Evolutionary conservation across 176 grass and related monocot species (phyloP).

Genomic region (Eleusine coracana): DNA sequence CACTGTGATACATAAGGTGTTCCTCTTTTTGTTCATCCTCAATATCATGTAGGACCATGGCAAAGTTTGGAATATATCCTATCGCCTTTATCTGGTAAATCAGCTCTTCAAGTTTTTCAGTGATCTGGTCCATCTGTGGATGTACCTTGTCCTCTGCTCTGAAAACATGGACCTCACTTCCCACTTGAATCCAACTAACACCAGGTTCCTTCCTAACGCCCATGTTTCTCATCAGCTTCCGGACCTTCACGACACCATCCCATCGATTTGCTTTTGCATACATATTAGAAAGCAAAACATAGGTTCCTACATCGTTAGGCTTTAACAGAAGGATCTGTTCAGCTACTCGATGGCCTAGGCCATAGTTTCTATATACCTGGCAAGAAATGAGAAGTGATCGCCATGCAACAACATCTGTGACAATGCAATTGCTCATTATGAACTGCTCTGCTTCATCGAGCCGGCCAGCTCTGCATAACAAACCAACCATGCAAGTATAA

Average conservation of each 20-base stretch:
- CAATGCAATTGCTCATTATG: conserved; percentile 57
- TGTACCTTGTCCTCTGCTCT: conserved; percentile 69
- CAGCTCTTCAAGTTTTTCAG: conserved; percentile 56
- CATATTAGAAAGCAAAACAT: conserved; percentile 84
- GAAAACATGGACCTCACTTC: conserved; percentile 62
- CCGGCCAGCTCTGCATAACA: conserved; percentile 65
- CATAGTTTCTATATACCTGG: conserved; percentile 67
- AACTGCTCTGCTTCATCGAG: conserved; percentile 71
- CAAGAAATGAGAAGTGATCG: conserved; percentile 71
- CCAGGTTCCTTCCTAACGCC: conserved; percentile 77
- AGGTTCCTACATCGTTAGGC: conserved; percentile 73
- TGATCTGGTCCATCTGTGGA: conserved; percentile 57
- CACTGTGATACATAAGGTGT: conserved; percentile 72
- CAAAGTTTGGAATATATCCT: conserved; percentile 69
- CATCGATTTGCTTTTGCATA: conserved; percentile 84
- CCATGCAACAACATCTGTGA: conserved; percentile 70
- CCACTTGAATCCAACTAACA: conserved; percentile 84
- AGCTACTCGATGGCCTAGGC: conserved; percentile 65
- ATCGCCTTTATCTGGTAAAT: conserved; percentile 73
- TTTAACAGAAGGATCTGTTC: conserved; percentile 68
- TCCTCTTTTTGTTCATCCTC: conserved; percentile 84
- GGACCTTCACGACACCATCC: conserved; percentile 70
- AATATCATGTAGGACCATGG: conserved; percentile 64
- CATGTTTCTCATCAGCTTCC: conserved; percentile 69
- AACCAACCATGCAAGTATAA: conserved; percentile 77